These are phyloP conservation scores for Selenicereus undatus DNA, from an alignment of 148 eudicot species.

Conservation along the genomic window DNA sequence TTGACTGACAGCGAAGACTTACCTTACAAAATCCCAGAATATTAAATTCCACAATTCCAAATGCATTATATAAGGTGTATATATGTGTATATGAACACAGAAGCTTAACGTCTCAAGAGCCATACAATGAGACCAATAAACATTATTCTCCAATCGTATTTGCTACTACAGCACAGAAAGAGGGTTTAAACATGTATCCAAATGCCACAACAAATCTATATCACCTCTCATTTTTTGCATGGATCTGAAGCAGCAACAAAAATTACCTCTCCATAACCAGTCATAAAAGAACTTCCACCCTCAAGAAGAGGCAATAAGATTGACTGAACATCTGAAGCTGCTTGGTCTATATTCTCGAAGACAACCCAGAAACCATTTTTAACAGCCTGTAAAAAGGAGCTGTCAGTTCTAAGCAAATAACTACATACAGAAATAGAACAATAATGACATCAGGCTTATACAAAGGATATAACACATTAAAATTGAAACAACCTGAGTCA, in stretches of 20 bases:
- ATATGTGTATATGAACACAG: not conserved
- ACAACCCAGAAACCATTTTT: conserved; percentile 87
- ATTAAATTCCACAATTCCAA: not conserved
- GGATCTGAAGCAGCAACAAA: conserved; percentile 11
- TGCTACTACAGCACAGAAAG: not conserved
- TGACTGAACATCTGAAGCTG: conserved; percentile 85
- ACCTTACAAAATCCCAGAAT: not conserved
- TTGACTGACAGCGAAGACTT: not conserved
- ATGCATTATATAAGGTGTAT: not conserved
- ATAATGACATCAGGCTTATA: not conserved
- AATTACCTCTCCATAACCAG: conserved; percentile 94
- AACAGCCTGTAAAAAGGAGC: conserved; percentile 58
- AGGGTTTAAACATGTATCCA: not conserved
- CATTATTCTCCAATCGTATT: not conserved
- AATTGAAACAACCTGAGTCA: conserved; percentile 64
- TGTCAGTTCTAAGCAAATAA: conserved; percentile 1
- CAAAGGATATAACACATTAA: not conserved
- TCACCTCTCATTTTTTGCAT: not conserved
- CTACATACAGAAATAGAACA: conserved; percentile 13
- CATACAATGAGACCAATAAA: not conserved
- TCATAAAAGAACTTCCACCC: conserved; percentile 64
- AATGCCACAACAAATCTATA: not conserved
- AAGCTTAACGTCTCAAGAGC: not conserved
- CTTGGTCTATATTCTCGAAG: conserved; percentile 92
- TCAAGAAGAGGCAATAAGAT: conserved; percentile 87